Percentiles rank a stretch among this genome's conserved stretches.
phyloP scores from a whole-genome alignment of 805 yeast genomes.

The Saccharomycodes ludwigii region DNA sequence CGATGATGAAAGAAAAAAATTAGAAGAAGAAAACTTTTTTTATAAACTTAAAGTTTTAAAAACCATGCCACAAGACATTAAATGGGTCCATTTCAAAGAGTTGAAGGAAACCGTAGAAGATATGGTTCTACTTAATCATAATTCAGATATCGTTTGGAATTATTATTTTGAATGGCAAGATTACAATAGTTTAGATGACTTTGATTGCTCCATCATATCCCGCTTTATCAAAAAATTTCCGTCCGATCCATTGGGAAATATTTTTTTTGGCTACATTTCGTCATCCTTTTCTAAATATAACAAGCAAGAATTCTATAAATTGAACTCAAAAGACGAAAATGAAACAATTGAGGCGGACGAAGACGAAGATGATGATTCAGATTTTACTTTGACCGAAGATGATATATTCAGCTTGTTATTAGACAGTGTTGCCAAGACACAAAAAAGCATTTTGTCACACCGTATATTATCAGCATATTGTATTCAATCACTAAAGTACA shows the following conservation, averaged over 20 bases:
- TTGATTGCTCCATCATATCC: constrained; percentile 36
- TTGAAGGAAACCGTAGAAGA: constrained; percentile 52
- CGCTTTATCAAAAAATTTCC: constrained; percentile 46
- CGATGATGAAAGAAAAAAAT: constrained; percentile 42
- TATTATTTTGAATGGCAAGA: constrained; percentile 67
- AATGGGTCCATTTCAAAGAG: constrained; percentile 27
- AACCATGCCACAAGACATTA: constrained; percentile 35
- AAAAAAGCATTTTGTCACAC: constrained; percentile 44
- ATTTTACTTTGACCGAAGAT: constrained; percentile 1
- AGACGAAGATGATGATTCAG: constrained; percentile 7
- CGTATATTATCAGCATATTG: constrained; percentile 53
- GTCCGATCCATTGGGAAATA: constrained; percentile 46
- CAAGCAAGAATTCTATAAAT: constrained; percentile 16
- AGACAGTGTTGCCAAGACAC: constrained; percentile 36
- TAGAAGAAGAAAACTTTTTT: constrained; percentile 50
- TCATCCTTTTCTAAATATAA: constrained; percentile 62
- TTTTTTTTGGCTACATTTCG: constrained; percentile 47
- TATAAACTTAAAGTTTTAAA: constrained; percentile 43
- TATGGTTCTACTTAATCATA: constrained; percentile 56
- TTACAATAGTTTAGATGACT: constrained; percentile 31
- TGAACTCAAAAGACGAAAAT: constrained; percentile 10
- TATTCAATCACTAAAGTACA: constrained; percentile 49
- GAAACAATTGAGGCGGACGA: constrained; percentile 9
- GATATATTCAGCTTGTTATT: constrained; percentile 21
- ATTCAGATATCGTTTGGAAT: constrained; percentile 58